phyloP scores from a whole-genome alignment of 2,329 filamentous ascomycete species.

The Phoma sp. region DNA sequence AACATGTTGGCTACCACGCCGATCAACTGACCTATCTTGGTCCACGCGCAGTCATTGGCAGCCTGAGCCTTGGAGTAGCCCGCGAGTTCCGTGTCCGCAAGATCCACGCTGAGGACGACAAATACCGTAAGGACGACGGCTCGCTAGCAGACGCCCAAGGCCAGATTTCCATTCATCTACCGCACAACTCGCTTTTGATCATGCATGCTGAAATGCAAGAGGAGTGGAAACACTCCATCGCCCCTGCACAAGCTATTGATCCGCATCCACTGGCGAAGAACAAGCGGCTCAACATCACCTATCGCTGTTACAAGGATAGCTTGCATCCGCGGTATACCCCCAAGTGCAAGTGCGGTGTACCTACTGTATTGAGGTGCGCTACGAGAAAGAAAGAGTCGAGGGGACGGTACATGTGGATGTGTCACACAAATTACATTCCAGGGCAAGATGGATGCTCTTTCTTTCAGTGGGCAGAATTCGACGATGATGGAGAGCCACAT shows the following conservation, averaged over 20 bases:
- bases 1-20: slow-evolving; percentile 90
- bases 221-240: slow-evolving; percentile 90
- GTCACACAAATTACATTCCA: slow-evolving; percentile 76
- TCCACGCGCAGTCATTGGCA: slow-evolving; percentile 86
- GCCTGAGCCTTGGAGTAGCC: slow-evolving; percentile 88
- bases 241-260: slow-evolving; percentile 76
- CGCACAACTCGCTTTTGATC: slow-evolving; percentile 89
- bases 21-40: slow-evolving; percentile 95
- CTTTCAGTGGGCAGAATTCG: slow-evolving; percentile 42
- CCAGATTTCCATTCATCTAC: slow-evolving; percentile 90
- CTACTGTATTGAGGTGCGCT: slow-evolving; percentile 76
- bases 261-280: slow-evolving; percentile 84
- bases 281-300: slow-evolving; percentile 90
- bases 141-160: slow-evolving; percentile 70
- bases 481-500: slow-evolving; percentile 80
- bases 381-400: slow-evolving; percentile 78
- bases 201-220: slow-evolving; percentile 99
- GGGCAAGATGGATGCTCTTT: slow-evolving; percentile 60
- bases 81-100: slow-evolving; percentile 88
- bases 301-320: slow-evolving; percentile 80
- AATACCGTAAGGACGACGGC: slow-evolving; percentile 47
- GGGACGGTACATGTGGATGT: slow-evolving; percentile 94
- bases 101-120: slow-evolving; percentile 68
- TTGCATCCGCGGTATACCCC: slow-evolving; percentile 82
- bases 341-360: slow-evolving; percentile 75